Evolutionary conservation across 1,139 yeast genomes (phyloP), one percentile per base, ranked within the genome.

Genomic region (Casaregolazyma suthepensis): DNA sequence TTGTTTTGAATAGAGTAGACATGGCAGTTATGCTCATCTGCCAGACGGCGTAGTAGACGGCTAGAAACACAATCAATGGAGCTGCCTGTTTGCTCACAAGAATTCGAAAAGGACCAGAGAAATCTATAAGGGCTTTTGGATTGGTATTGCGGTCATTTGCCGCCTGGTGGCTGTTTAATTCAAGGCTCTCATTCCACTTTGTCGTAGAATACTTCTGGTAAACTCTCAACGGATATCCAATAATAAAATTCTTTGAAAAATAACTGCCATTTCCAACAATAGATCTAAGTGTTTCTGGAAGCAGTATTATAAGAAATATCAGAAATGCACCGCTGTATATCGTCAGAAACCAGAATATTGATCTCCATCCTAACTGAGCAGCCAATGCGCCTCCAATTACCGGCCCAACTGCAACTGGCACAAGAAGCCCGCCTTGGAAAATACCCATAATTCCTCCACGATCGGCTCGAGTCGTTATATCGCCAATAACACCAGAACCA

Each of bases 331-430:
- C 82, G 20, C 82, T 75, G 5, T 81, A 77, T 12, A 84, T 80
- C 1, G 84, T 81, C 52, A 84, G 68, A 56, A 85, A 83, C 80
- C 87, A 82, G 63, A 87, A 87, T 20, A 85, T 79, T 0, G 87
- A 82, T 56, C 87, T 74, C 91, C 93, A 86, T n/a, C 78, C 75
- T 74, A 84, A 80, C 29, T 75, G 68, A 1, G 78, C 68, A 2
- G 82, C 77, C 45, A 86, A 66, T 0, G 76, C 78, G 3, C 89
- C 84, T 23, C 94, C 94, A 19, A 86, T 67, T n/a, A 86, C 70
- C 0, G 91, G 87, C 7, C 93, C 89, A 54, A 85, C 71, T 0
- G 87, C 88, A 60, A 81, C 83, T 0, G 91, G 93, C 17, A 84
- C 64, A 12, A 84, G 73, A 5, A 81, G 76, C 10, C 82, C 70